Evolutionary conservation across 2,329 filamentous ascomycete genomes (phyloP).

Genomic region (Sarocladium strictum): DNA sequence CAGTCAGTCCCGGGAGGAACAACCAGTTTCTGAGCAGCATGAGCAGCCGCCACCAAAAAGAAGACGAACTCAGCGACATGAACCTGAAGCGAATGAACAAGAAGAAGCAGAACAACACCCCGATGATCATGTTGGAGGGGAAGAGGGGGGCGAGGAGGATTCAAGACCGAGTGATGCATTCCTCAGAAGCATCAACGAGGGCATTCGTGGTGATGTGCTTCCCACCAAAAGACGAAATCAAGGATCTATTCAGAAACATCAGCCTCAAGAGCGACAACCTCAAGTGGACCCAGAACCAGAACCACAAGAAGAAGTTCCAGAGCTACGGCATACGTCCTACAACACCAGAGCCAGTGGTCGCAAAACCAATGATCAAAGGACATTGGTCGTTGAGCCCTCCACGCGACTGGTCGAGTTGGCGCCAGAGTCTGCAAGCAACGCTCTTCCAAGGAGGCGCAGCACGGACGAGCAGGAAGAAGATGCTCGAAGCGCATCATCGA

Average conservation of each 20-base stretch:
- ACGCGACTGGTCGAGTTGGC: background rate
- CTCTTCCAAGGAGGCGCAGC: background rate
- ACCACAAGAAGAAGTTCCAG: background rate
- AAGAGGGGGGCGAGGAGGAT: background rate
- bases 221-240: background rate
- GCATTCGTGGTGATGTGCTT: background rate
- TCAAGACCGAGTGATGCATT: background rate
- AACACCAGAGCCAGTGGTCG: background rate
- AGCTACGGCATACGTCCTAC: background rate
- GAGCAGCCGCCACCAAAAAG: background rate
- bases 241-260: background rate
- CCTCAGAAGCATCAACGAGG: background rate
- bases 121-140: background rate
- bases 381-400: background rate
- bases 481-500: background rate
- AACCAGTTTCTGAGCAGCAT: background rate
- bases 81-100: background rate
- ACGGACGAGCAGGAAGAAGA: background rate
- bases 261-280: background rate
- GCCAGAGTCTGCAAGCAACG: background rate
- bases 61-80: background rate
- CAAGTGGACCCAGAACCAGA: background rate
- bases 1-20: background rate
- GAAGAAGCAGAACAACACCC: background rate
- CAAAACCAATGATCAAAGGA: background rate